Evolutionary conservation across 352 stramenopile genomes (phyloP).

Genomic region (Globisporangium rhizosaccharum): DNA sequence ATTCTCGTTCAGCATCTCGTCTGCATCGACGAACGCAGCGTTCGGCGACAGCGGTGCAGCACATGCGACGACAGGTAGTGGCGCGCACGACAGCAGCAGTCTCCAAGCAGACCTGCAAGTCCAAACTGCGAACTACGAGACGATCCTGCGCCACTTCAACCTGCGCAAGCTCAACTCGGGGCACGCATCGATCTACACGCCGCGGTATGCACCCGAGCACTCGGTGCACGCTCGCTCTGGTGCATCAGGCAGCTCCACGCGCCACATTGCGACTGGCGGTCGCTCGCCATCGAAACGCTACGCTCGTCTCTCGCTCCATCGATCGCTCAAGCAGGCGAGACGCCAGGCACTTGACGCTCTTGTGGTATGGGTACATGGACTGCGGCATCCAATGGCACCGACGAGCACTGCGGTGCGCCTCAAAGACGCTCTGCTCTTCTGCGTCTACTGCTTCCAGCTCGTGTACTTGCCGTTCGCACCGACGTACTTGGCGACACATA

Average conservation of each 20-base stretch:
- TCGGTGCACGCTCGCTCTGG: no score
- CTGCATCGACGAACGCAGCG: background rate
- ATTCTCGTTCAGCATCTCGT: constrained; percentile 1
- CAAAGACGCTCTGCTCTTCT: background rate
- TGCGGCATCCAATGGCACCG: background rate
- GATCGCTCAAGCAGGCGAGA: constrained; percentile 3
- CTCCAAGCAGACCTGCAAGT: constrained; percentile 3
- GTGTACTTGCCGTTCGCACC: constrained; percentile 2
- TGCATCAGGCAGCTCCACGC: background rate
- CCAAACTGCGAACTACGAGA: constrained; percentile 11
- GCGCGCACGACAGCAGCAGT: background rate
- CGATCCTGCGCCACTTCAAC: constrained; percentile 10
- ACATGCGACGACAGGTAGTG: background rate
- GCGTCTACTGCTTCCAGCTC: constrained; percentile 9
- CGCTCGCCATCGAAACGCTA: background rate
- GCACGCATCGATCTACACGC: background rate
- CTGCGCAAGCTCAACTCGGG: constrained; percentile 2
- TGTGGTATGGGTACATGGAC: background rate
- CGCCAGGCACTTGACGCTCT: background rate
- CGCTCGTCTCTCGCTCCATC: constrained; percentile 2
- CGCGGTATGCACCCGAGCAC: no score
- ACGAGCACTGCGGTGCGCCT: background rate
- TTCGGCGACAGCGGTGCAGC: background rate
- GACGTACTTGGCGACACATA: background rate
- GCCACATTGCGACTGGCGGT: no score